Evolutionary conservation across 1,284 basidiomycete species (phyloP), one percentile per base, ranked within the genome.

Genomic region (Schizopora paradoxa): DNA sequence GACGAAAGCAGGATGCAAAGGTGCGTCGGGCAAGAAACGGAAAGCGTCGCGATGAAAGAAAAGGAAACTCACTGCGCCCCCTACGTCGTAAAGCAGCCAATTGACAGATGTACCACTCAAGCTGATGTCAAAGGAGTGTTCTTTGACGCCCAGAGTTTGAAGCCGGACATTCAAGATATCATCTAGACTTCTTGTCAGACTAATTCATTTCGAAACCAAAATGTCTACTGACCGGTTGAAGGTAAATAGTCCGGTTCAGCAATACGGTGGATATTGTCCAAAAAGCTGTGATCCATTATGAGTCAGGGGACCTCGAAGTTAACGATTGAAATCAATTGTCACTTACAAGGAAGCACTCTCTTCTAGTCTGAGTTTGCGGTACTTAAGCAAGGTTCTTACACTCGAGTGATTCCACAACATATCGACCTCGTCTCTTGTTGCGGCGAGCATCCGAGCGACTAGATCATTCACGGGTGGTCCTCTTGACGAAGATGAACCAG

Each of bases 61-160:
- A 31, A 28, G 41, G 47, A n/a, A 25, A 66, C 82, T 61, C 57
- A 87, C 83, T 43, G 84, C 82, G 40, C 86, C 86, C 33, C 86
- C 86, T 31, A 89, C 86, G 58, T 89, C 86, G 61, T 84, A 88
- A 46, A 89, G 66, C 48, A 79, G 71, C 84, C 84, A 87, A 49
- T 79, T 74, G 60, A 83, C 83, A 41, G 69, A 69, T 41, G 68
- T 69, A 2, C 79, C 78, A 32, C 73, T 77, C 51, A 81, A 70
- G 52, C 71, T 69, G 53, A 86, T 76, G 48, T 80, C 75, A 57
- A 86, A 86, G 0, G 74, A 69, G 57, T 87, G 82, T 53, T 89
- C 86, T 52, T 80, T 77, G 21, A 89, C 79, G 5, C 86, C 86
- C 26, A 89, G 66, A 0, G 86, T 88, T 62, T 86, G 85, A 23